Evolutionary conservation across 768 basidiomycete genomes (phyloP).

Genomic region (Termitomyces sp.): DNA sequence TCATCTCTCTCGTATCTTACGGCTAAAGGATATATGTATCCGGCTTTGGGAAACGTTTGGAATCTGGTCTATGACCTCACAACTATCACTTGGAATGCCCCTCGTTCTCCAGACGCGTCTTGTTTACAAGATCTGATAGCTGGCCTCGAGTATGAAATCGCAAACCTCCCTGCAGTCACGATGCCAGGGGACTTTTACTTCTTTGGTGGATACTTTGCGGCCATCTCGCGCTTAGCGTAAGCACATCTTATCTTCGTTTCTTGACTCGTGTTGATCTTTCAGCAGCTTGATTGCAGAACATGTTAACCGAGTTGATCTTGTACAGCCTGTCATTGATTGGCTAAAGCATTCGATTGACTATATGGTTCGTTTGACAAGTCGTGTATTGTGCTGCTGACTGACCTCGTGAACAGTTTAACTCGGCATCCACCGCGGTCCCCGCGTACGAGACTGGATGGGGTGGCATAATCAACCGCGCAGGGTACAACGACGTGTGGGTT

Average conservation of each 20-base stretch:
- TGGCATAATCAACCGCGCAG: conserved; percentile 26
- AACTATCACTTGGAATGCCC: conserved; percentile 26
- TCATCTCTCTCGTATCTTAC: conserved; percentile 23
- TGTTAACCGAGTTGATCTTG: conserved; percentile 24
- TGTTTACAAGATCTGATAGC: conserved; percentile 22
- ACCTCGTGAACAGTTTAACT: conserved; percentile 11
- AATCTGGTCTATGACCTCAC: conserved; percentile 22
- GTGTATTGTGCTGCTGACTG: background rate
- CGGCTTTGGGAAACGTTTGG: conserved; percentile 25
- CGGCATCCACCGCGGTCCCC: conserved; percentile 15
- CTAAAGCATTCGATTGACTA: conserved; percentile 19
- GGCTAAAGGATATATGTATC: conserved; percentile 29
- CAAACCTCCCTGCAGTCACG: conserved; percentile 38
- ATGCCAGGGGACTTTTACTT: conserved; percentile 33
- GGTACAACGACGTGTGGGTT: conserved; percentile 20
- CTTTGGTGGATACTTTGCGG: conserved; percentile 23
- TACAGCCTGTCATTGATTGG: conserved; percentile 18
- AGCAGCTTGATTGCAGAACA: conserved; percentile 26
- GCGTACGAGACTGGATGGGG: conserved; percentile 31
- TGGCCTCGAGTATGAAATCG: conserved; percentile 40
- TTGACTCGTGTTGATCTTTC: background rate
- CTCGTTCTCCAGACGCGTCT: conserved; percentile 24
- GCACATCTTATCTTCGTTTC: conserved; percentile 1
- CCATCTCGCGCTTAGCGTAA: conserved; percentile 23
- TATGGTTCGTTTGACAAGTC: conserved; percentile 15